A percentile compares a stretch with the other conserved stretches of the same genome.
Conservation (phyloP, 371 early-diverging fungal species). For the Mortierella sp. region DNA sequence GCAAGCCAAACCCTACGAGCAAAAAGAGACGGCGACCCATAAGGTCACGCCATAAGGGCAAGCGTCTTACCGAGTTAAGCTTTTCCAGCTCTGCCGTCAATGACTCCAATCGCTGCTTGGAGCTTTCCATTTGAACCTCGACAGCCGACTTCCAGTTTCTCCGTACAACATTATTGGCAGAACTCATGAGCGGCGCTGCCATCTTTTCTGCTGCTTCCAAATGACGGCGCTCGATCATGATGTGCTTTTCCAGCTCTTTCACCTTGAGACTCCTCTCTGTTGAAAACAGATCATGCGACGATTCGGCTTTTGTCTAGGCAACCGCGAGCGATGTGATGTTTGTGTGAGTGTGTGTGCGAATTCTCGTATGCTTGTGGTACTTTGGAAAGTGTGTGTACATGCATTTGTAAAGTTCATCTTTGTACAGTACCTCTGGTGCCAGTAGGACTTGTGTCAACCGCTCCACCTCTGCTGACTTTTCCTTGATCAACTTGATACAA, state of each 20-base stretch:
- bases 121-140: constrained; percentile 55
- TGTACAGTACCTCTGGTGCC: constrained; percentile 30
- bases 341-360: background rate
- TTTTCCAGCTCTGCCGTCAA: constrained; percentile 47
- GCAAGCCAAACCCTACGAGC: background rate
- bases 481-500: constrained; percentile 50
- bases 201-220: constrained; percentile 56
- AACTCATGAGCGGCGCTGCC: constrained; percentile 53
- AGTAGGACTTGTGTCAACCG: constrained; percentile 18
- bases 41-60: background rate
- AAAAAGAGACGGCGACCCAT: background rate
- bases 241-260: constrained; percentile 48
- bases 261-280: constrained; percentile 38
- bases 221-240: constrained; percentile 54
- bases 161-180: constrained; percentile 40
- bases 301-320: constrained; percentile 26
- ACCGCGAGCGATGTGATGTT: background rate
- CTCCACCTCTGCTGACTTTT: constrained; percentile 43
- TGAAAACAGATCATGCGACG: constrained; percentile 33
- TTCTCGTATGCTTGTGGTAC: background rate
- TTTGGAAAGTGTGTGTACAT: background rate
- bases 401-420: background rate
- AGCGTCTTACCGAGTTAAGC: constrained; percentile 29
- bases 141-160: constrained; percentile 58
- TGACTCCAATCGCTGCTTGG: constrained; percentile 35